A percentile compares a stretch with the other conserved stretches of the same genome.
These are phyloP conservation scores for Tuber calosporum DNA, from an alignment of 495 filamentous ascomycete species.

Conservation along the genomic window DNA sequence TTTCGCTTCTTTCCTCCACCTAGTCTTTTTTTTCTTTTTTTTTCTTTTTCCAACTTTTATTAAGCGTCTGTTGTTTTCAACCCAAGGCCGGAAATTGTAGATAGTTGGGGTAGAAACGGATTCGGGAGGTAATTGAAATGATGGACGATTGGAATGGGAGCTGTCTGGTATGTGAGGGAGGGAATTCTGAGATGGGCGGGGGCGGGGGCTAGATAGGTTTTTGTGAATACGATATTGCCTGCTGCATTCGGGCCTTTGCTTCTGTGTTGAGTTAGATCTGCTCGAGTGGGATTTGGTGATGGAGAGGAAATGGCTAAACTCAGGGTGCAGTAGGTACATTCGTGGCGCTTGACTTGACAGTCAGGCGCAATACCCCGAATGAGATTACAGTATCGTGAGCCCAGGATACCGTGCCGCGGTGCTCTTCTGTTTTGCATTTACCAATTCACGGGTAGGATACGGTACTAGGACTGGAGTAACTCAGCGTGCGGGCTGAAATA, in stretches of 20 bases:
- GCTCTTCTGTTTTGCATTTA: neutral
- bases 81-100: slow-evolving; percentile 1
- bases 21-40: too few species aligned
- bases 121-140: neutral
- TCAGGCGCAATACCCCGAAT: neutral
- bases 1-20: neutral
- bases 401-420: neutral
- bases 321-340: neutral
- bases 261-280: neutral
- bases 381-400: neutral
- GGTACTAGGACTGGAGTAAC: too few species aligned
- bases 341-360: neutral
- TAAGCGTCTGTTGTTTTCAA: neutral
- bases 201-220: neutral
- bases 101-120: slow-evolving; percentile 1
- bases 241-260: neutral
- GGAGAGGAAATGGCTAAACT: neutral
- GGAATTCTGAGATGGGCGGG: neutral
- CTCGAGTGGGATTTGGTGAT: neutral
- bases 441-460: neutral
- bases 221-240: neutral
- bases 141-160: neutral
- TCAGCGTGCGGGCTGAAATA: too few species aligned
- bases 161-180: neutral
- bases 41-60: slow-evolving; percentile 3